Percentiles rank a stretch among this genome's conserved stretches.
Conservation (phyloP, 2,329 filamentous ascomycete genomes). For the Endocalyx cinctus region DNA sequence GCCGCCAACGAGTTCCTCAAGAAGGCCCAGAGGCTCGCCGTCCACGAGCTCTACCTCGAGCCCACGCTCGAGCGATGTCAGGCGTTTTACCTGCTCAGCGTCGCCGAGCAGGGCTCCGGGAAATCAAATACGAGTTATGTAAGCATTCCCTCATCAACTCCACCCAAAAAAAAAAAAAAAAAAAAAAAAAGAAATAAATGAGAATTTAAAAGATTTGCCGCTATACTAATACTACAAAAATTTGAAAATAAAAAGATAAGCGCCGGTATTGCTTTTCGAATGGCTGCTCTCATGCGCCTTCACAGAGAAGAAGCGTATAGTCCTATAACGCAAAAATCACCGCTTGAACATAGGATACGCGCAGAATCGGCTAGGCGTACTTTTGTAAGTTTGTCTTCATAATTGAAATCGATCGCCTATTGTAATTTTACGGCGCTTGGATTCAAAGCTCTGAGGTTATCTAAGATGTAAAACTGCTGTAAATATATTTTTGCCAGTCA, state of each 20-base stretch:
- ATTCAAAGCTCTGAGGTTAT: no score
- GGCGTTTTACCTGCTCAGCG: slow-evolving; percentile 54
- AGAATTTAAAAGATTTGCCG: no score
- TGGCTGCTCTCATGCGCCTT: slow-evolving; percentile 51
- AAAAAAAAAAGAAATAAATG: no score
- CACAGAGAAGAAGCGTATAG: slow-evolving; percentile 53
- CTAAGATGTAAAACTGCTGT: no score
- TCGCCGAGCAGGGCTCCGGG: slow-evolving; percentile 54
- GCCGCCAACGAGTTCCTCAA: slow-evolving; percentile 52
- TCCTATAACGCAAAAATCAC: slow-evolving; percentile 33
- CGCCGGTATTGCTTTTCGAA: slow-evolving; percentile 51
- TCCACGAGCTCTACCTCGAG: slow-evolving; percentile 46
- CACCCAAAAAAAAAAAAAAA: no score
- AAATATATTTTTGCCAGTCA: no score
- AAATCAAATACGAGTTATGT: slow-evolving; percentile 51
- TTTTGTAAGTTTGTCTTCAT: slow-evolving; percentile 34
- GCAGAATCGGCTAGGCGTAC: slow-evolving; percentile 55
- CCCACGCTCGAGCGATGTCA: slow-evolving; percentile 53
- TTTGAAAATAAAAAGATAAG: slow-evolving; percentile 48
- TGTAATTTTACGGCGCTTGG: no score
- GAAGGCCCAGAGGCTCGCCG: slow-evolving; percentile 42
- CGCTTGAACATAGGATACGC: slow-evolving; percentile 40
- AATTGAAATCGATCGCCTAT: no score
- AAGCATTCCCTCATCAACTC: no score
- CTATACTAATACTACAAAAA: no score